Percentiles rank a stretch among this genome's conserved stretches.
phyloP scores from a whole-genome alignment of 371 early-diverging fungal genomes.

The Mortierella sp. region DNA sequence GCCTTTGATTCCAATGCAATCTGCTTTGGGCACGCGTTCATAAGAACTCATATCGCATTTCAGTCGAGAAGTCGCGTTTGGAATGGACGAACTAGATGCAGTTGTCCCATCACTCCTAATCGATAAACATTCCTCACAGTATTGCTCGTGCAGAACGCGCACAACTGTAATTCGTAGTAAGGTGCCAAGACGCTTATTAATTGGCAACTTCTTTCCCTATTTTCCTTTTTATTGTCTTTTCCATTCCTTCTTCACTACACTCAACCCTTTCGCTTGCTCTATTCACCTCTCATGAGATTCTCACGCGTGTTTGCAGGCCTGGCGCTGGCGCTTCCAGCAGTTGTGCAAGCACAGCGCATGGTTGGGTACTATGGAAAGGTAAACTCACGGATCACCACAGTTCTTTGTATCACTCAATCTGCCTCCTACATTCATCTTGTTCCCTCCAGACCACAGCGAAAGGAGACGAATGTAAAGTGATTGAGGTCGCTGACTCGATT shows the following conservation, averaged over 20 bases:
- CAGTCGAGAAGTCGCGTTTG: constrained; percentile 1
- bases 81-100: neutral
- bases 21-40: neutral
- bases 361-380: constrained; percentile 11
- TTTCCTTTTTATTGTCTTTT: neutral
- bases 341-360: constrained; percentile 6
- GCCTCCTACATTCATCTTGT: no score
- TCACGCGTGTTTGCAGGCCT: neutral
- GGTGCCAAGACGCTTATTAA: neutral
- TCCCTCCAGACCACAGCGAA: no score
- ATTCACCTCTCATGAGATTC: neutral
- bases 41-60: neutral
- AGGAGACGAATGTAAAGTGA: no score
- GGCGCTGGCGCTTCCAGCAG: neutral
- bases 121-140: constrained; percentile 1
- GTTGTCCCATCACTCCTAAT: neutral
- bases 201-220: neutral
- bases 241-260: neutral
- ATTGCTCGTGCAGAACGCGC: neutral
- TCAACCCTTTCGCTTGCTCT: neutral
- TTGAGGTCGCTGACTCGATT: neutral
- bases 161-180: neutral
- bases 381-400: neutral
- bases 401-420: no score
- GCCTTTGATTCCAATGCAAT: neutral